phyloP scores from a whole-genome alignment of 2,329 filamentous ascomycete species.

The Aspergillus caelatus region DNA sequence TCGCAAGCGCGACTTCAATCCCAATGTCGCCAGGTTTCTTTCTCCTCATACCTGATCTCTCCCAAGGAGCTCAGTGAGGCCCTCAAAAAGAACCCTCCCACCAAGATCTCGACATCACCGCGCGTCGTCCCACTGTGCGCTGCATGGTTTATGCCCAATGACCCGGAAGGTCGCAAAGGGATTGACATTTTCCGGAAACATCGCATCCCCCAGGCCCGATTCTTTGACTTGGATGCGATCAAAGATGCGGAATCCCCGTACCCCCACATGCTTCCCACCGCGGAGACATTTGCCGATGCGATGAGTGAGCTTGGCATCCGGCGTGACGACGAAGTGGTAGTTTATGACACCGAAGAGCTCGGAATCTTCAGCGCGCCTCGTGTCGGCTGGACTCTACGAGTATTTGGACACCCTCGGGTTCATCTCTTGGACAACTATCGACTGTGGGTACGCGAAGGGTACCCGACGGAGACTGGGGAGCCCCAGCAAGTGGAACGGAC shows the following conservation, averaged over 20 bases:
- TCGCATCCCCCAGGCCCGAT: slow-evolving; percentile 85
- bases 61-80: slow-evolving; percentile 80
- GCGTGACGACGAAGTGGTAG: slow-evolving; percentile 84
- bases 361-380: slow-evolving; percentile 94
- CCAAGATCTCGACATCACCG: slow-evolving; percentile 77
- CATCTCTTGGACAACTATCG: slow-evolving; percentile 96
- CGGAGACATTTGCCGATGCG: slow-evolving; percentile 78
- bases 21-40: slow-evolving; percentile 52
- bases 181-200: slow-evolving; percentile 77
- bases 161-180: slow-evolving; percentile 72
- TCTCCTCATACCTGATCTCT: slow-evolving; percentile 83
- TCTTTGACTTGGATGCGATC: slow-evolving; percentile 94
- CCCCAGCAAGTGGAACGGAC: slow-evolving; percentile 42
- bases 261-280: slow-evolving; percentile 91
- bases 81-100: slow-evolving; percentile 78
- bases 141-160: slow-evolving; percentile 95
- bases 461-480: slow-evolving; percentile 76
- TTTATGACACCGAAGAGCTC: slow-evolving; percentile 89
- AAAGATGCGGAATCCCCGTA: slow-evolving; percentile 87
- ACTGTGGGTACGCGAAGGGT: slow-evolving; percentile 83
- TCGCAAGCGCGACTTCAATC: slow-evolving; percentile 33
- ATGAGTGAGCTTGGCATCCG: slow-evolving; percentile 89
- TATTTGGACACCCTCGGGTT: slow-evolving; percentile 86
- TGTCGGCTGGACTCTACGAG: slow-evolving; percentile 88
- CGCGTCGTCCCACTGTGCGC: slow-evolving; percentile 88